A percentile compares a stretch with the other conserved stretches of the same genome.
phyloP scores from a whole-genome alignment of 2,329 filamentous ascomycete species.

The Acrocalymma vagum region DNA sequence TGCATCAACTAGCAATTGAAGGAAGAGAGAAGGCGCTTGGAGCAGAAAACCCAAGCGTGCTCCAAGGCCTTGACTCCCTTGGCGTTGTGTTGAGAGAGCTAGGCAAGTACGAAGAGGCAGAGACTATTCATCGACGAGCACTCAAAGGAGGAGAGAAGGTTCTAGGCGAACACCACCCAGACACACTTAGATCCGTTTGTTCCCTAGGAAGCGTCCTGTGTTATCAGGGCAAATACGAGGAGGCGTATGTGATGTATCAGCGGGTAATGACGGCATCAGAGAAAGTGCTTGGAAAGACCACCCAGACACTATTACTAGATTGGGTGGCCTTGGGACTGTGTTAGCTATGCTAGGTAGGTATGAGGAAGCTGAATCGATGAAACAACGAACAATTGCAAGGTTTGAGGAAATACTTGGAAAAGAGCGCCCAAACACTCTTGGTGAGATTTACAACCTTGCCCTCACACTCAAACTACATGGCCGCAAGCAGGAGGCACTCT shows the following conservation, averaged over 20 bases:
- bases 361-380: constrained; percentile 6
- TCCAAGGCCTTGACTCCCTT: constrained; percentile 8
- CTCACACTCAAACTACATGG: too few species aligned
- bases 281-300: too few species aligned
- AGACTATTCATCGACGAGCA: constrained; percentile 10
- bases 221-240: constrained; percentile 9
- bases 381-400: constrained; percentile 8
- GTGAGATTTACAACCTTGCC: too few species aligned
- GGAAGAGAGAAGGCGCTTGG: constrained; percentile 12
- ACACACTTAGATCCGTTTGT: constrained; percentile 10
- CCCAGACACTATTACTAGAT: too few species aligned
- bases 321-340: too few species aligned
- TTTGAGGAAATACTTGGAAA: constrained; percentile 8
- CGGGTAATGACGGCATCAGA: not conserved
- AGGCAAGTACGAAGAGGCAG: constrained; percentile 12
- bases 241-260: constrained; percentile 1
- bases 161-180: constrained; percentile 10
- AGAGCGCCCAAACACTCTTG: constrained; percentile 9
- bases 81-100: constrained; percentile 6
- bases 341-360: too few species aligned
- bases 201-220: constrained; percentile 6
- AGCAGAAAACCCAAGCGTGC: constrained; percentile 6
- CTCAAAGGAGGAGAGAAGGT: constrained; percentile 13
- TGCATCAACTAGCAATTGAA: constrained; percentile 11
- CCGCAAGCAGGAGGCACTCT: too few species aligned